Conservation (phyloP, 2,329 filamentous ascomycete species). For the Emergomyces orientalis region DNA sequence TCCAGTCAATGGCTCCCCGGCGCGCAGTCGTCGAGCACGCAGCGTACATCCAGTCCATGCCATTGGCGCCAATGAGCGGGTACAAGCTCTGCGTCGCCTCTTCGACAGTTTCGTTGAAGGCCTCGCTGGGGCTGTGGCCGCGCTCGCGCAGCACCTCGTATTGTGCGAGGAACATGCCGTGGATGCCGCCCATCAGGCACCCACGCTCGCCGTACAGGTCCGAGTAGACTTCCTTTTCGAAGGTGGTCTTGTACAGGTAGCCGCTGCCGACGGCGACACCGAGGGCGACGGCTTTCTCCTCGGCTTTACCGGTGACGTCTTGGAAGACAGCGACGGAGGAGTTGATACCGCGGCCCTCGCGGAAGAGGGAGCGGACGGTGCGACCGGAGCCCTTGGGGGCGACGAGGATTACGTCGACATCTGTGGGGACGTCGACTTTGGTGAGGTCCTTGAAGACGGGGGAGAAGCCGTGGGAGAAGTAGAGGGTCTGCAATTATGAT, state of each 20-base stretch:
- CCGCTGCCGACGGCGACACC: conserved; percentile 95
- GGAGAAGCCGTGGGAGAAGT: conserved; percentile 99
- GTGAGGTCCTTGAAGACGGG: conserved; percentile 99
- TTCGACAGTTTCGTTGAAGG: conserved; percentile 99
- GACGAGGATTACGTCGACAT: conserved; percentile 98
- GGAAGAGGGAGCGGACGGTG: conserved; percentile 97
- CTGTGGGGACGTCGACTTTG: conserved; percentile 90
- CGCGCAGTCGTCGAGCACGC: conserved; percentile 98
- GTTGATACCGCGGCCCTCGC: conserved; percentile 99
- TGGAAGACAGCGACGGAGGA: conserved; percentile 97
- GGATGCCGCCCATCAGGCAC: conserved; percentile 99
- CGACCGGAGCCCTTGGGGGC: conserved; percentile 98
- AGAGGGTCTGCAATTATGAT: conserved; percentile 64
- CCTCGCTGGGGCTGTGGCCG: conserved; percentile 93
- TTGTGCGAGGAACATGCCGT: conserved; percentile 99
- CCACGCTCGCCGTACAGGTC: conserved; percentile 99
- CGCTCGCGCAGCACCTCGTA: conserved; percentile 99
- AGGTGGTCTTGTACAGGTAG: conserved; percentile 99
- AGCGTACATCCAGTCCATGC: conserved; percentile 99
- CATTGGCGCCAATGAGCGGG: conserved; percentile 91
- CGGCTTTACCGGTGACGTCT: conserved; percentile 93
- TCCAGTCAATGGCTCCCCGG: conserved; percentile 98
- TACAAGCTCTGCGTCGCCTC: conserved; percentile 98
- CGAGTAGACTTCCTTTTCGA: conserved; percentile 99
- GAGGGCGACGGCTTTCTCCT: conserved; percentile 95